phyloP scores from a whole-genome alignment of 2,329 filamentous ascomycete genomes.

The Phialocephala sp. region DNA sequence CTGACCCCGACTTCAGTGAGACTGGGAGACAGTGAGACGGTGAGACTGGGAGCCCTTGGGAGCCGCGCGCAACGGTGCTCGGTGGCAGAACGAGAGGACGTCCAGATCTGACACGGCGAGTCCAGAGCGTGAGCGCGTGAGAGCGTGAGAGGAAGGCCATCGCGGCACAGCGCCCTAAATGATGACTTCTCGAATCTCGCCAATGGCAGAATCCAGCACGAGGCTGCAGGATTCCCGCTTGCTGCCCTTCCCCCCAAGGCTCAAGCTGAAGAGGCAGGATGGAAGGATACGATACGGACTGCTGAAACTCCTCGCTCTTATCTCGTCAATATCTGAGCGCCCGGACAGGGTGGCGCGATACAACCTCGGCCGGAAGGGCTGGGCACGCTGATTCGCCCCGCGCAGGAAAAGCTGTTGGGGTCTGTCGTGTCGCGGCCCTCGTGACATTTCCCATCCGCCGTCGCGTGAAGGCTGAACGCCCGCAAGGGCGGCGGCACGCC shows the following conservation, averaged over 20 bases:
- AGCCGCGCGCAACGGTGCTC: conserved; percentile 23
- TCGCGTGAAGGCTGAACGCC: background rate
- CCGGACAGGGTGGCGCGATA: conserved; percentile 13
- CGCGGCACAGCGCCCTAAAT: conserved; percentile 12
- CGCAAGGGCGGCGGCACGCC: conserved; percentile 21
- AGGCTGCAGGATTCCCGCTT: conserved; percentile 4
- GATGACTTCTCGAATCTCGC: conserved; percentile 8
- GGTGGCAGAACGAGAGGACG: background rate
- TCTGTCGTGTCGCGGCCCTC: conserved; percentile 3
- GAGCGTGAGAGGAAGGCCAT: background rate
- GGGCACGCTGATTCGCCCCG: background rate
- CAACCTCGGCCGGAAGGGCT: conserved; percentile 23
- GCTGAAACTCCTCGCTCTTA: conserved; percentile 13
- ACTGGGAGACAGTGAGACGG: background rate
- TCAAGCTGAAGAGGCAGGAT: background rate
- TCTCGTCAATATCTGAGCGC: conserved; percentile 14
- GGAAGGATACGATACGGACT: background rate
- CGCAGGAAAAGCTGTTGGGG: conserved; percentile 7
- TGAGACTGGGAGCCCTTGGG: background rate
- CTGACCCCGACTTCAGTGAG: background rate
- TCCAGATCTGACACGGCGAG: background rate
- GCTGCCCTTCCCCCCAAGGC: background rate
- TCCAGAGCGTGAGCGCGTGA: background rate
- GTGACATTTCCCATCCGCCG: conserved; percentile 15
- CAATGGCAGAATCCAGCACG: background rate